A percentile compares a stretch with the other conserved stretches of the same genome.
Conservation (phyloP, 306 rosid species). For the Abrus precatorius region DNA sequence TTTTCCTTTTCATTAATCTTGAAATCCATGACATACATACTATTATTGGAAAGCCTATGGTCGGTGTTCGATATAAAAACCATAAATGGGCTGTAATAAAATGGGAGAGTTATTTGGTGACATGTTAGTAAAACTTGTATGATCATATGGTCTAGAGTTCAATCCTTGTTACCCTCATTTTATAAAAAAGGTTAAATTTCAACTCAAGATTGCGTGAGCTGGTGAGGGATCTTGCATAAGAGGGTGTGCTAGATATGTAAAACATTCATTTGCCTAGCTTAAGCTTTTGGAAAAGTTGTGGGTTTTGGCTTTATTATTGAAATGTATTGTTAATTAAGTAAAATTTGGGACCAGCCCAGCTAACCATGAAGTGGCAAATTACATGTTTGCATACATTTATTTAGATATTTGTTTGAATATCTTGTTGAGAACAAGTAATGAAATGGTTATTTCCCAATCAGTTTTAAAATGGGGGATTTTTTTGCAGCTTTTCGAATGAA, state of each 20-base stretch:
- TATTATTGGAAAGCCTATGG: slow-evolving; percentile 32
- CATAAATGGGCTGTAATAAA: not conserved
- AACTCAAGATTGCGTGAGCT: slow-evolving; percentile 1
- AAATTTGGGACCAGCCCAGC: slow-evolving; percentile 30
- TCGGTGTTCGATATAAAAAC: slow-evolving; percentile 13
- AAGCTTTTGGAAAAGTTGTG: slow-evolving; percentile 20
- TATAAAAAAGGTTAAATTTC: not conserved
- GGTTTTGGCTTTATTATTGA: slow-evolving; percentile 24
- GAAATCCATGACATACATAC: slow-evolving; percentile 2
- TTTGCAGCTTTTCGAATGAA: slow-evolving; percentile 68
- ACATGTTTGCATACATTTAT: not conserved
- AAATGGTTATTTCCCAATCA: slow-evolving; percentile 23
- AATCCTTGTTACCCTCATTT: not conserved
- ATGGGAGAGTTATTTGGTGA: not conserved
- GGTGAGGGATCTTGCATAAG: not conserved
- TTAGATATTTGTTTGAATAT: slow-evolving; percentile 19
- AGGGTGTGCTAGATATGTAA: not conserved
- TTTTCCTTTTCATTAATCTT: slow-evolving; percentile 34
- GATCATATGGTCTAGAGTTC: not conserved
- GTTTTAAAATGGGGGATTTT: slow-evolving; percentile 28
- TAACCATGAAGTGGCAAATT: slow-evolving; percentile 5
- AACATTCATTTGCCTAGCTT: slow-evolving; percentile 6
- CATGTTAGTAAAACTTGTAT: not conserved
- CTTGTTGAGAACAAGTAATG: not conserved
- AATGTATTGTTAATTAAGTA: slow-evolving; percentile 22